A percentile compares a stretch with the other conserved stretches of the same genome.
Evolutionary conservation across 192 early-diverging fungal species (phyloP).

Genomic region (Kickxella alabastrina): DNA sequence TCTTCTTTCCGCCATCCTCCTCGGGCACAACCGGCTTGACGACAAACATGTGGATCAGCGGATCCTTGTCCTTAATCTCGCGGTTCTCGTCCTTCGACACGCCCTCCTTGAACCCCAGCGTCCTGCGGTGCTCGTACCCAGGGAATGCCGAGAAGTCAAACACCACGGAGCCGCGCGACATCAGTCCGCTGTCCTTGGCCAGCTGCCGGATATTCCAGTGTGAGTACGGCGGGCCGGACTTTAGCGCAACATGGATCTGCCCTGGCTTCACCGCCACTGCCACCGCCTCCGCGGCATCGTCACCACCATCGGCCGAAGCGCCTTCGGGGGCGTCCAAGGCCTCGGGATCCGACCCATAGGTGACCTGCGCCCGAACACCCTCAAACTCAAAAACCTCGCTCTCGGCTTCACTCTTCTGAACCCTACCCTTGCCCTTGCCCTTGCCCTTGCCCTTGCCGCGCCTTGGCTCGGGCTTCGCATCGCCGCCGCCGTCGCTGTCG

Average conservation of each 20-base stretch:
- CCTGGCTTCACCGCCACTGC: slow-evolving; percentile 10
- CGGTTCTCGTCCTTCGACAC: slow-evolving; percentile 68
- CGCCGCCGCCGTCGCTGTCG: slow-evolving; percentile 5
- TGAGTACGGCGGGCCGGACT: slow-evolving; percentile 82
- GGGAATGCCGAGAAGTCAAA: slow-evolving; percentile 70
- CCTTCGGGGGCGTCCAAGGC: not conserved
- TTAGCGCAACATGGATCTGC: slow-evolving; percentile 82
- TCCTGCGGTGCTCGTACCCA: slow-evolving; percentile 89
- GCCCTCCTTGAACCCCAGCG: slow-evolving; percentile 89
- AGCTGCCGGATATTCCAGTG: slow-evolving; percentile 79
- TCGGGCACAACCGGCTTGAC: slow-evolving; percentile 2
- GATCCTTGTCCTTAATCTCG: slow-evolving; percentile 66
- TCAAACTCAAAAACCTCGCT: slow-evolving; percentile 33
- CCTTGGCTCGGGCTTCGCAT: not conserved
- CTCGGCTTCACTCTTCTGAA: too few relatives aligned
- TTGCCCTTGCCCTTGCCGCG: not conserved
- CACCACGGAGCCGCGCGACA: slow-evolving; percentile 52
- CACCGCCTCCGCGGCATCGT: slow-evolving; percentile 16
- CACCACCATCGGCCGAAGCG: not conserved
- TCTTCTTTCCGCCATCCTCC: not conserved
- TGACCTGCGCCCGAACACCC: slow-evolving; percentile 27
- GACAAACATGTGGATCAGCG: slow-evolving; percentile 72
- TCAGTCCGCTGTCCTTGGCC: slow-evolving; percentile 65
- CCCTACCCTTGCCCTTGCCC: not conserved
- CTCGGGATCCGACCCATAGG: slow-evolving; percentile 9